Evolutionary conservation across 441 rosid species (phyloP), one percentile per base, ranked within the genome.

Genomic region (Croton laevigatus): DNA sequence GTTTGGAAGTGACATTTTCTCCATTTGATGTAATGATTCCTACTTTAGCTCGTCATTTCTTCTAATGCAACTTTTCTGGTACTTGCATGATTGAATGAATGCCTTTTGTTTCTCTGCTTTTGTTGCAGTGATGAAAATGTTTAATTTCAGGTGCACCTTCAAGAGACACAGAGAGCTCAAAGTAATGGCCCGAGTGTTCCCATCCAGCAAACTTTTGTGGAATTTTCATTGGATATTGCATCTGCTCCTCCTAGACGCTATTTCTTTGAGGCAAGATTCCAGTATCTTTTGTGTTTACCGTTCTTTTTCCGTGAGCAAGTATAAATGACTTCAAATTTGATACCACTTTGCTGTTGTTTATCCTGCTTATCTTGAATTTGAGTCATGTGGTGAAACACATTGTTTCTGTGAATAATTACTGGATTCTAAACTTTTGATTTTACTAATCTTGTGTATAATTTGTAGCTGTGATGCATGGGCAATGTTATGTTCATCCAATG

Each of bases 231-330:
- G 99, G 98, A 95, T 86, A 84, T 95, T 73, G 85, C 95, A 76
- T 95, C 99, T 16, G 94, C 96, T 69, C 87, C 99, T 65, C 99
- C 99, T 16, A 76, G 98, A n/a, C 88, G 97, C 55, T 93, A 89
- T 85, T 93, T 92, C 84, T 95, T 95, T 1, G 97, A 93, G 96
- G 99, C 86, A 85, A 85, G 91, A 67, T 74, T 76, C 78, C 77
- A 76, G 72, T 58, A 66, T 74, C 77, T 80, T 75, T 80, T 68
- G 17, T 62, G 16, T 51, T 74, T 61, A 66, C 37, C 6, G 8
- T 61, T 20, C 53, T 75, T 75, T 71, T 13, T 67, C 22, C 17
- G 38, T 34, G 60, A 59, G 16, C 62, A 44, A 59, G 51, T 66
- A 53, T 8, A 27, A 58, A 66, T 46, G 19, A 46, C 44, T 13